Conservation (phyloP, 257 asterid genomes). For the Capsicum baccatum region DNA sequence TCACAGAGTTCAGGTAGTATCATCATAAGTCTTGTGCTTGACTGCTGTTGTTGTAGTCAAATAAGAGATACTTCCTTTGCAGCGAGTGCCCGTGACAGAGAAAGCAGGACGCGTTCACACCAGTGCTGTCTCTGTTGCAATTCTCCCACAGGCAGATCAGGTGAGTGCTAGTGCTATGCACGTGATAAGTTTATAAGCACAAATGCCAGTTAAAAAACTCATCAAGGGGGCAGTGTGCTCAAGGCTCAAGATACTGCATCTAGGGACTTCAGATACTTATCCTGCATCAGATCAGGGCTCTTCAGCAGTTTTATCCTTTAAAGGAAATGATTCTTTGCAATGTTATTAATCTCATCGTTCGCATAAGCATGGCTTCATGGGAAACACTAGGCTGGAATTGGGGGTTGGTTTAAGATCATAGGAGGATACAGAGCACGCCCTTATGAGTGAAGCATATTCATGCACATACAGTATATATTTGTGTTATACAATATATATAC, state of each 20-base stretch:
- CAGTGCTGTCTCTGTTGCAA: conserved; percentile 91
- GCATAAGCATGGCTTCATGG: not conserved
- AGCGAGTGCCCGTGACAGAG: conserved; percentile 97
- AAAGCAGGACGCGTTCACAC: conserved; percentile 96
- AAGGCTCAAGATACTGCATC: not conserved
- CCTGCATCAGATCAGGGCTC: not conserved
- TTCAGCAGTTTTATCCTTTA: conserved; percentile 17
- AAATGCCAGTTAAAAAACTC: not conserved
- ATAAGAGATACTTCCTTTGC: conserved; percentile 39
- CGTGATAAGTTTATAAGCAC: not conserved
- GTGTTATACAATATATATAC: not conserved
- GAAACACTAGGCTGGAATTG: conserved; percentile 21
- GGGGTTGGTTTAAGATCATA: conserved; percentile 2
- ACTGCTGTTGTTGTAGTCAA: conserved; percentile 31
- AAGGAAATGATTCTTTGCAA: not conserved
- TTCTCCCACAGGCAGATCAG: conserved; percentile 99
- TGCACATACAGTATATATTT: too few species aligned
- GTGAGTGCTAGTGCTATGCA: conserved; percentile 37
- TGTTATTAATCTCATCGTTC: conserved; percentile 17
- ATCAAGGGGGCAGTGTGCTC: conserved; percentile 19
- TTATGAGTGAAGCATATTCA: not conserved
- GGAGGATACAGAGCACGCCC: not conserved
- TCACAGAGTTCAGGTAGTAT: conserved; percentile 92
- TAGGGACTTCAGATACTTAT: not conserved
- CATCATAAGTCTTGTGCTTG: conserved; percentile 24